phyloP scores from a whole-genome alignment of 1,284 basidiomycete genomes.

The Malassezia dermatis region DNA sequence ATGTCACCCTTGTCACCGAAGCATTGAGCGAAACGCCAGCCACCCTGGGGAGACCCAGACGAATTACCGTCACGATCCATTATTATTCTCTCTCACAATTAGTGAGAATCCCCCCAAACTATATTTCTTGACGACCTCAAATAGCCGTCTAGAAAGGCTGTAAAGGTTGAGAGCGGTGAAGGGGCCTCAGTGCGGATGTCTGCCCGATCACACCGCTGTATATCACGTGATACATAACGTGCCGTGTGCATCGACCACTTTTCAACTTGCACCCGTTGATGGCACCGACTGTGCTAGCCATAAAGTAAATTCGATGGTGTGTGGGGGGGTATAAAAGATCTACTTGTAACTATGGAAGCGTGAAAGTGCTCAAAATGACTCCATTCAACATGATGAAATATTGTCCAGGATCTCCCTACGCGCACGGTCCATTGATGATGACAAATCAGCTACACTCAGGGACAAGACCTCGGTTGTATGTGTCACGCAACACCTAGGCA shows the following conservation, averaged over 20 bases:
- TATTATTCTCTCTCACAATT: background rate
- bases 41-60: constrained; percentile 29
- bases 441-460: constrained; percentile 1
- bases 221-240: constrained; percentile 4
- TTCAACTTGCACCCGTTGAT: background rate
- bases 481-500: background rate
- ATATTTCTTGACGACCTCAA: background rate
- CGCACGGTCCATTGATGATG: constrained; percentile 15
- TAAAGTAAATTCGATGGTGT: background rate
- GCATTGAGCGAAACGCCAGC: constrained; percentile 97
- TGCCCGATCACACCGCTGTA: background rate
- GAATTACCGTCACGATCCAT: constrained; percentile 30
- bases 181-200: background rate
- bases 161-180: background rate
- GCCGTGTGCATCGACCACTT: background rate
- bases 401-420: background rate
- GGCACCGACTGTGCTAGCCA: background rate
- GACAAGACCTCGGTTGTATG: background rate
- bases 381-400: background rate
- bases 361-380: background rate
- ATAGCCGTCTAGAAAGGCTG: background rate
- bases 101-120: background rate
- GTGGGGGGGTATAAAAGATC: background rate
- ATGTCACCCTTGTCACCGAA: constrained; percentile 72
- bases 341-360: background rate